Base-by-base conservation (phyloP, 2,329 filamentous ascomycete genomes). In the Xylogone sp. region DNA sequence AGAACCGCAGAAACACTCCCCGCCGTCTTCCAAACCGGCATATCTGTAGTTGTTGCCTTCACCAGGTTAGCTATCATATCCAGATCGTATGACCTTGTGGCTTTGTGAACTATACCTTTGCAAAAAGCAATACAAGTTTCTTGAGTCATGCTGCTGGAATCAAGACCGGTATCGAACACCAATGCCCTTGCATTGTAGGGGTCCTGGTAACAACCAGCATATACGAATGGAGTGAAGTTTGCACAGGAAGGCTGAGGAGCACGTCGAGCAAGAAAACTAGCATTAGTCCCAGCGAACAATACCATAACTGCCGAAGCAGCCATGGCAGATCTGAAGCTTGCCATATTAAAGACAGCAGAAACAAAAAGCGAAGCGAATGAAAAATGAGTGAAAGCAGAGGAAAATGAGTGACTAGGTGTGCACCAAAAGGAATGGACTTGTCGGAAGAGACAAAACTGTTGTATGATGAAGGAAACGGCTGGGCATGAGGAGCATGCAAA, bases 101-200 rank as follows among this genome's bases (percentile, higher is more conserved):
- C 12, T 27, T 21, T 24, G 18, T 3, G 9, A 16, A 42, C 21
- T n/a, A 19, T 56, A 62, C 59, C 68, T 54, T 70, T 70, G 52
- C 68, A 70, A 44, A 65, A 67, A 48, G 66, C 62, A 48, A 63
- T 62, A 56, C 68, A 70, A 18, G 52, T 60, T 56, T 68, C 62
- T 3, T 69, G 59, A 1, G 68, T 70, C 56, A 68, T 67, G 29
- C 65, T 67, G 49, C 59, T 51, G 22, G 55, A 60, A 18, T 63
- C 54, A 4, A 67, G 52, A 22, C 59, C 58, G 21, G 59, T 50
- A 16, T 19, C 24, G 46, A 63, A 68, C 10, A 64, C 57, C 4
- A 69, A 59, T 44, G 65, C 55, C 9, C 59, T 53, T 27, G 66
- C 55, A 45, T 48, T 53, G 29, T 61, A 57, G 18, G 55, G 53